A percentile compares a stretch with the other conserved stretches of the same genome.
Evolutionary conservation across 768 basidiomycete species (phyloP).

Genomic region (Rhizopogon vesiculosus): DNA sequence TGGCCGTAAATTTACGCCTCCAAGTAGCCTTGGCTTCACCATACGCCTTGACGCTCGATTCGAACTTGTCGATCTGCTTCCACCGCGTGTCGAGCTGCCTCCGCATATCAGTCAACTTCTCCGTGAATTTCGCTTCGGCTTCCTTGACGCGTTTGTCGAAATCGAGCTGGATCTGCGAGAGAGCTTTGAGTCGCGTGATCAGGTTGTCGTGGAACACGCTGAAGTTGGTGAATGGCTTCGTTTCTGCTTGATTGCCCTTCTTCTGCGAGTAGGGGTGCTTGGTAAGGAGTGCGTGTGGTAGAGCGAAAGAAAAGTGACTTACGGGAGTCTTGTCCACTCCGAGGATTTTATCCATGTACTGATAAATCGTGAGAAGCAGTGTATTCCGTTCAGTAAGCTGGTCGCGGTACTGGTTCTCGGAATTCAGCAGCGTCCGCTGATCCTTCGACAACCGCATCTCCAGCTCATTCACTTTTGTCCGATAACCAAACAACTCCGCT

Average conservation of each 20-base stretch:
- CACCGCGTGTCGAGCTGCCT: slow-evolving; percentile 86
- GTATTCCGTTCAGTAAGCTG: slow-evolving; percentile 94
- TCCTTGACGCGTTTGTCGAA: slow-evolving; percentile 87
- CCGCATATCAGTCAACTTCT: slow-evolving; percentile 74
- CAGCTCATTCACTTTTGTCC: slow-evolving; percentile 63
- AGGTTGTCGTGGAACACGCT: slow-evolving; percentile 93
- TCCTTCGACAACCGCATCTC: slow-evolving; percentile 82
- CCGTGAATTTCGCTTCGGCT: slow-evolving; percentile 64
- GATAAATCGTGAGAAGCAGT: slow-evolving; percentile 85
- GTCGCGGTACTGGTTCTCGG: slow-evolving; percentile 82
- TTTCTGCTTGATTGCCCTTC: slow-evolving; percentile 71
- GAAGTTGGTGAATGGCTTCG: slow-evolving; percentile 93
- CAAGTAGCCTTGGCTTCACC: slow-evolving; percentile 78
- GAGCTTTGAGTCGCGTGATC: slow-evolving; percentile 77
- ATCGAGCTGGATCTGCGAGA: slow-evolving; percentile 79
- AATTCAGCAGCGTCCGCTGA: slow-evolving; percentile 62
- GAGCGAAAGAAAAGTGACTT: slow-evolving; percentile 25
- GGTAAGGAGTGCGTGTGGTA: background rate
- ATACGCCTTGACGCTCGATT: slow-evolving; percentile 75
- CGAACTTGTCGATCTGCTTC: slow-evolving; percentile 92
- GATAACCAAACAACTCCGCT: slow-evolving; percentile 54
- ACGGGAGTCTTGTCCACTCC: slow-evolving; percentile 86
- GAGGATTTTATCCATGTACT: slow-evolving; percentile 91
- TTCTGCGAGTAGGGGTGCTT: slow-evolving; percentile 41
- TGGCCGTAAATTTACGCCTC: slow-evolving; percentile 75